phyloP scores from a whole-genome alignment of 305 asterid genomes.

The Ilex paraguariensis region DNA sequence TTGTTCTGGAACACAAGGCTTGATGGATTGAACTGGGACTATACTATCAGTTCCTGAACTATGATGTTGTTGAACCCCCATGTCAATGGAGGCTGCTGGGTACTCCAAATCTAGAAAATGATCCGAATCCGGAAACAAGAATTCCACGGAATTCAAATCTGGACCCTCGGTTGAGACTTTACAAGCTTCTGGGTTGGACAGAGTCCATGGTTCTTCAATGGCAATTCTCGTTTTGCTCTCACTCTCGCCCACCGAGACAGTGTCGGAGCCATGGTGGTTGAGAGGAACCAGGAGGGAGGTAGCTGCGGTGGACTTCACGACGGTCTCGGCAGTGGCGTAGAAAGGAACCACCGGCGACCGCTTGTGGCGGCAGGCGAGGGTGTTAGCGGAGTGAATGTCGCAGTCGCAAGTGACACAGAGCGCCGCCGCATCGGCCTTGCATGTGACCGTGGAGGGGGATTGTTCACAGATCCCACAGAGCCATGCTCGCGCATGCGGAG shows the following conservation, averaged over 20 bases:
- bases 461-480: conserved; percentile 88
- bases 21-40: conserved; percentile 61
- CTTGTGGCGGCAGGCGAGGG: conserved; percentile 79
- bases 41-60: conserved; percentile 46
- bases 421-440: conserved; percentile 82
- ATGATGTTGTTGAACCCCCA: conserved; percentile 11
- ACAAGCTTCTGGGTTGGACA: conserved; percentile 18
- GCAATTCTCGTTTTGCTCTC: not conserved
- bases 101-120: conserved; percentile 62
- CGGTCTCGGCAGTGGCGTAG: conserved; percentile 50
- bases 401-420: conserved; percentile 73
- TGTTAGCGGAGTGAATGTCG: conserved; percentile 82
- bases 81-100: conserved; percentile 18
- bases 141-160: conserved; percentile 52
- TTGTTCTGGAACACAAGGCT: conserved; percentile 27
- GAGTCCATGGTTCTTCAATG: conserved; percentile 20
- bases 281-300: conserved; percentile 13
- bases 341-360: conserved; percentile 67
- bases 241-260: not conserved
- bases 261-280: conserved; percentile 5
- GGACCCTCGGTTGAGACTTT: conserved; percentile 24
- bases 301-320: conserved; percentile 40
- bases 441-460: conserved; percentile 64
- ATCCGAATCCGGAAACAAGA: conserved; percentile 51
- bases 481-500: conserved; percentile 73